Evolutionary conservation across 306 rosid genomes (phyloP).

Genomic region (Erythrophleum fordii): DNA sequence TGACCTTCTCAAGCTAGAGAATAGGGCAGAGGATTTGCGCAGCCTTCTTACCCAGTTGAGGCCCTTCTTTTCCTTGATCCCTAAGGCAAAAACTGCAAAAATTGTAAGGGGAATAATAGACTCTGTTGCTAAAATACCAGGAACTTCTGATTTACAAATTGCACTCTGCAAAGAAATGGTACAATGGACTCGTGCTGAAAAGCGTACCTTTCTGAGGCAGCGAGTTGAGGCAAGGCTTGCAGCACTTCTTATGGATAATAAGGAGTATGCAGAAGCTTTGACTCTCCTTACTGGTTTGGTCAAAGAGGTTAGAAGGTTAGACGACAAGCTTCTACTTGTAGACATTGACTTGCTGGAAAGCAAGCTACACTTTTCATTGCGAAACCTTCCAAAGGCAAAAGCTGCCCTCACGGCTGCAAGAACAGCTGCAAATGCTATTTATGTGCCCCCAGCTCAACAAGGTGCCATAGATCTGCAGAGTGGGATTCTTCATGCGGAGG

Average conservation of each 20-base stretch:
- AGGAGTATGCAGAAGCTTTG: slow-evolving; percentile 92
- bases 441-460: slow-evolving; percentile 98
- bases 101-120: slow-evolving; percentile 86
- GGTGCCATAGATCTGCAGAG: slow-evolving; percentile 94
- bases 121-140: slow-evolving; percentile 85
- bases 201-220: slow-evolving; percentile 91
- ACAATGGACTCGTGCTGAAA: slow-evolving; percentile 93
- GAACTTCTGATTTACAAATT: slow-evolving; percentile 84
- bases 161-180: slow-evolving; percentile 95
- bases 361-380: slow-evolving; percentile 83
- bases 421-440: slow-evolving; percentile 95
- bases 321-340: slow-evolving; percentile 94
- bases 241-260: slow-evolving; percentile 86
- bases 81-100: slow-evolving; percentile 94
- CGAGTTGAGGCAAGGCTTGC: slow-evolving; percentile 97
- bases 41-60: slow-evolving; percentile 85
- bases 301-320: slow-evolving; percentile 94
- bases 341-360: slow-evolving; percentile 95
- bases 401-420: slow-evolving; percentile 97
- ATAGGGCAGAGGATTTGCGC: slow-evolving; percentile 87
- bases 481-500: slow-evolving; percentile 96
- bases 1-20: slow-evolving; percentile 79
- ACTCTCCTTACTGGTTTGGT: slow-evolving; percentile 77
- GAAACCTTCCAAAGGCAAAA: slow-evolving; percentile 96
- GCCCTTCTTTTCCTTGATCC: slow-evolving; percentile 91